Percentiles rank a stretch among this genome's conserved stretches.
phyloP scores from a whole-genome alignment of 2,329 filamentous ascomycete genomes.

The Calonectria leucothoes region DNA sequence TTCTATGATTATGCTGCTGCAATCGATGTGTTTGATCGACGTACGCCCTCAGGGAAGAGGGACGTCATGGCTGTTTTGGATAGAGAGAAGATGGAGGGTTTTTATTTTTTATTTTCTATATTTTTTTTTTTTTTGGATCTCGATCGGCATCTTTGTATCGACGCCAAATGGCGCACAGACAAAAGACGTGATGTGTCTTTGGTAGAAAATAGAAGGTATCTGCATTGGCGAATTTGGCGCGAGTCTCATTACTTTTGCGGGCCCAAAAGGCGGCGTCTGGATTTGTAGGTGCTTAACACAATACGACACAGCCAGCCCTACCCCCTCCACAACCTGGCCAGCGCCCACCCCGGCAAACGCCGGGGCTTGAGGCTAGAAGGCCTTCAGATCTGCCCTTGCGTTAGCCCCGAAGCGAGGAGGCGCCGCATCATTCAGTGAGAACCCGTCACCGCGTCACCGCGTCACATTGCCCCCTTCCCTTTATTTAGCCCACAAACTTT shows the following conservation, averaged over 20 bases:
- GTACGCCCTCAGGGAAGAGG: neutral
- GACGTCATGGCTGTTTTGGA: neutral
- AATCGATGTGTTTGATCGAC: neutral
- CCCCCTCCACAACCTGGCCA: neutral
- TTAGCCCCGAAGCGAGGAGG: conserved; percentile 8
- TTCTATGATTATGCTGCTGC: neutral
- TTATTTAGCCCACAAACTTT: conserved; percentile 1
- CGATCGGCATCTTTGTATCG: neutral
- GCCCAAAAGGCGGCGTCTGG: neutral
- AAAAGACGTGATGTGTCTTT: neutral
- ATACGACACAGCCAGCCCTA: neutral
- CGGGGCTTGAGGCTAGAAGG: conserved; percentile 12
- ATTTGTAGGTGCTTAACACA: neutral
- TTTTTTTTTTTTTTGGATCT: conserved; percentile 5
- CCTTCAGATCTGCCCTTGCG: conserved; percentile 15
- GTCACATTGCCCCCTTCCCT: neutral
- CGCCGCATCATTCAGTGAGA: conserved; percentile 6
- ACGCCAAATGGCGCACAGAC: neutral
- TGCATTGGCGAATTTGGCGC: neutral
- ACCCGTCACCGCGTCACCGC: neutral
- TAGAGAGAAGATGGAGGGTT: neutral
- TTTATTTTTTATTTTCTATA: too few relatives aligned
- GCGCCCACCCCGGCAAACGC: neutral
- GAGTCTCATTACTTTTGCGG: neutral
- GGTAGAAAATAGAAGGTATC: neutral